Evolutionary conservation across 2,329 filamentous ascomycete genomes (phyloP), one percentile per base, ranked within the genome.

Genomic region (Colletotrichum tofieldiae): DNA sequence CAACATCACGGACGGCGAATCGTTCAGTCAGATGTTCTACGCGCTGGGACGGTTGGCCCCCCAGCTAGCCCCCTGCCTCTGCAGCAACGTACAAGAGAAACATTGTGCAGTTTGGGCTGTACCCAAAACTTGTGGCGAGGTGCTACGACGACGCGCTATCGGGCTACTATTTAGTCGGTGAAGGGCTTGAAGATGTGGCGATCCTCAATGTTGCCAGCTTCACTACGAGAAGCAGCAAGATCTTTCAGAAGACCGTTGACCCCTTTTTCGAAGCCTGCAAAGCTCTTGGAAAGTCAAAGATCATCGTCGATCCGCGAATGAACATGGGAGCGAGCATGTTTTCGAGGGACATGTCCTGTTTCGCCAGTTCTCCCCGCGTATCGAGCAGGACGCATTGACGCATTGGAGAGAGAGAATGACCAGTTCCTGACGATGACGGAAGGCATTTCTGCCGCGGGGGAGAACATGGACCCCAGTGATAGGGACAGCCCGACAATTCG

Each of bases 261-360:
- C n/a, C n/a, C 1, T 80, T 79, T 67, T 72, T 79, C 12, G 62
- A 39, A 18, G 39, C 59, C 14, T 77, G 76, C 39, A 83, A 83
- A 65, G 81, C 82, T 8, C 84, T 83, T 1, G 87, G 86, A 72
- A 91, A 90, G 80, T 54, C 84, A 43, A 90, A 89, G 78, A 84
- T 92, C 0, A 85, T 92, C 45, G 89, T 92, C 45, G 89, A 91
- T 75, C 79, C 91, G 12, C 85, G 52, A 11, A 84, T 84, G 58
- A 92, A 92, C 74, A 86, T 84, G 4, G 90, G 90, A 47, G 90
- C 90, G 90, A 47, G 90, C 90, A 84, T 14, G 86, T 91, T 54
- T 77, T 90, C 20, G 84, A 87, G 41, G 88, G 86, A 14, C 88
- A 89, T 74, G 88, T 90, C 76, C 82, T 91, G 32, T 90, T 91